These are phyloP conservation scores for Xylaria nigripes DNA, from an alignment of 495 filamentous ascomycete genomes.

Conservation along the genomic window DNA sequence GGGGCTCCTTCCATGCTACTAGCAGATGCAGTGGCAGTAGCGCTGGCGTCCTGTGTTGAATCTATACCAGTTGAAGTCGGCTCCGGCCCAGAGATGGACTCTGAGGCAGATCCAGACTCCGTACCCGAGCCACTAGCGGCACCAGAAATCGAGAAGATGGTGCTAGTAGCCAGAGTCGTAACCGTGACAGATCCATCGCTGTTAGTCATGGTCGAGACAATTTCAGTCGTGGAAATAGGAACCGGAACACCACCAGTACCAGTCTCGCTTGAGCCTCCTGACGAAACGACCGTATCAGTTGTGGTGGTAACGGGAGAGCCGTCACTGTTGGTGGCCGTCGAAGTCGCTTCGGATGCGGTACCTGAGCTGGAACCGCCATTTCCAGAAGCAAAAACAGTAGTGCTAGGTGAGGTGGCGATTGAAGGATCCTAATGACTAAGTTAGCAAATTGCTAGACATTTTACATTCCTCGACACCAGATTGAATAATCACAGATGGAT, in stretches of 20 bases:
- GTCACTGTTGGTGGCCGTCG: conserved; percentile 7
- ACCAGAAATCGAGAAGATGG: conserved; percentile 14
- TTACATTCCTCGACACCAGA: conserved; percentile 8
- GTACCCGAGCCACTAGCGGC: conserved; percentile 14
- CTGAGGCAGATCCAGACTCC: conserved; percentile 17
- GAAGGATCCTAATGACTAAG: background rate
- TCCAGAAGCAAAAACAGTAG: conserved; percentile 15
- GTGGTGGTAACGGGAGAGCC: conserved; percentile 6
- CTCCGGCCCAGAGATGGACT: conserved; percentile 15
- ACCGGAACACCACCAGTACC: conserved; percentile 2
- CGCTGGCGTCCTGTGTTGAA: conserved; percentile 25
- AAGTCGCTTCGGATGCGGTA: conserved; percentile 13
- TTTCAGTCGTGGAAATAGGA: conserved; percentile 23
- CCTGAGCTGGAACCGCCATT: conserved; percentile 1
- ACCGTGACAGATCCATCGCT: conserved; percentile 20
- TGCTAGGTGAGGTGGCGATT: conserved; percentile 10
- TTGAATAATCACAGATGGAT: background rate
- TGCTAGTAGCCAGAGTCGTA: conserved; percentile 21
- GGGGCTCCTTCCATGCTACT: conserved; percentile 16
- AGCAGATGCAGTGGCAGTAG: conserved; percentile 19
- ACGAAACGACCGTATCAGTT: background rate
- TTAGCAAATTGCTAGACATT: background rate
- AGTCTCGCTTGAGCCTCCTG: background rate
- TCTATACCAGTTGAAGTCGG: conserved; percentile 26
- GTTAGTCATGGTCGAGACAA: conserved; percentile 24